Percentiles rank a stretch among this genome's conserved stretches.
phyloP scores from a whole-genome alignment of 164 flowering plant species.

The Vitis labrusca region DNA sequence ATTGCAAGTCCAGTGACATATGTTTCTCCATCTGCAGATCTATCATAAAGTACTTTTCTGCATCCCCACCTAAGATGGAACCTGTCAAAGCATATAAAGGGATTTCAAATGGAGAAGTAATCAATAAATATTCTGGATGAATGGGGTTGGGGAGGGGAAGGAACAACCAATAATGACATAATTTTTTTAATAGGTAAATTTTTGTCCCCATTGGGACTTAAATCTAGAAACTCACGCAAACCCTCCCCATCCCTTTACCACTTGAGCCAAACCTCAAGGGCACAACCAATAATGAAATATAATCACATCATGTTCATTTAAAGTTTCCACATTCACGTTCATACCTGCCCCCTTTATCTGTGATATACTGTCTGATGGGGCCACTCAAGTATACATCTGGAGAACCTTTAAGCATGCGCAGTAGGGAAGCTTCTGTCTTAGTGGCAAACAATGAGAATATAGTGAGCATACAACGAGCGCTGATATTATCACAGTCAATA shows the following conservation, averaged over 20 bases:
- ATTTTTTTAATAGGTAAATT: too few species aligned
- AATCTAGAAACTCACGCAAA: too few species aligned
- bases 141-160: too few species aligned
- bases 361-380: conserved; percentile 85
- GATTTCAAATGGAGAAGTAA: neutral
- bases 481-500: conserved; percentile 96
- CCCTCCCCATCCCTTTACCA: too few species aligned
- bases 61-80: conserved; percentile 99
- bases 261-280: too few species aligned
- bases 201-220: too few species aligned
- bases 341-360: conserved; percentile 92
- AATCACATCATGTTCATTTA: neutral
- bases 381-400: conserved; percentile 98
- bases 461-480: conserved; percentile 99
- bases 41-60: conserved; percentile 79
- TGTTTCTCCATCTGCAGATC: conserved; percentile 62
- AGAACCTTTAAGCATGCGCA: conserved; percentile 99
- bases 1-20: conserved; percentile 78
- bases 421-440: conserved; percentile 95
- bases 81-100: conserved; percentile 40
- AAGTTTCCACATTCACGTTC: neutral
- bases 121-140: neutral
- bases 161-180: too few species aligned
- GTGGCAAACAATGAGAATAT: conserved; percentile 95
- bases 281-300: neutral